Conservation (phyloP, 2,329 filamentous ascomycete species). For the Fusarium beomiforme region DNA sequence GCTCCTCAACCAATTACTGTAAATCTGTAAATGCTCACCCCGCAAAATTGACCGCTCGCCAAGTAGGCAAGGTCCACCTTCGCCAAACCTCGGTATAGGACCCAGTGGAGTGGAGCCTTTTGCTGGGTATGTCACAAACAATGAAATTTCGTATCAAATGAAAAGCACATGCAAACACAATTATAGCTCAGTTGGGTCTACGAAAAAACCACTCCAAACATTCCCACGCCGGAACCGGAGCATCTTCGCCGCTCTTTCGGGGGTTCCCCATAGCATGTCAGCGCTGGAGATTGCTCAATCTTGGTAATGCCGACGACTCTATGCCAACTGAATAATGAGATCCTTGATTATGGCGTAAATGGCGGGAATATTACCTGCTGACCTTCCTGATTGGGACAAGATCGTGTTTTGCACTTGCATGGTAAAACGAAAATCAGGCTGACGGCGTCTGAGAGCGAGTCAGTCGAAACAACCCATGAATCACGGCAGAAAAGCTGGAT, state of each 20-base stretch:
- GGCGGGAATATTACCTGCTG: neutral
- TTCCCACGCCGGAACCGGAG: no score
- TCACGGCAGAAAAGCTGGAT: rapidly evolving
- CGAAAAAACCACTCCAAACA: no score
- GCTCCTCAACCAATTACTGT: no score
- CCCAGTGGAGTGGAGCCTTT: no score
- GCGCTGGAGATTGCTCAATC: neutral
- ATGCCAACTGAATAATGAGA: no score
- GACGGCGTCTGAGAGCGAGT: neutral
- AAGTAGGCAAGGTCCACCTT: rapidly evolving
- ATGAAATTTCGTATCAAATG: rapidly evolving
- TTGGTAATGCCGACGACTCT: neutral
- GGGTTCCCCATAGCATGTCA: neutral
- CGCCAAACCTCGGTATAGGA: no score
- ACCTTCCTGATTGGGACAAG: neutral
- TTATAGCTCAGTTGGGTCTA: neutral
- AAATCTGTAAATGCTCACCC: no score
- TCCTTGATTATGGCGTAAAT: neutral
- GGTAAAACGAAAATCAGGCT: neutral
- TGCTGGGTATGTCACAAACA: neutral
- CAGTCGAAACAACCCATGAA: neutral
- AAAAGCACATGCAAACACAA: neutral
- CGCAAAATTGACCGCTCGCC: neutral
- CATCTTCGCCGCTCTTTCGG: neutral
- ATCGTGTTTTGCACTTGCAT: neutral